Base-by-base conservation (phyloP, 2,329 filamentous ascomycete genomes). In the Fusarium miscanthi region DNA sequence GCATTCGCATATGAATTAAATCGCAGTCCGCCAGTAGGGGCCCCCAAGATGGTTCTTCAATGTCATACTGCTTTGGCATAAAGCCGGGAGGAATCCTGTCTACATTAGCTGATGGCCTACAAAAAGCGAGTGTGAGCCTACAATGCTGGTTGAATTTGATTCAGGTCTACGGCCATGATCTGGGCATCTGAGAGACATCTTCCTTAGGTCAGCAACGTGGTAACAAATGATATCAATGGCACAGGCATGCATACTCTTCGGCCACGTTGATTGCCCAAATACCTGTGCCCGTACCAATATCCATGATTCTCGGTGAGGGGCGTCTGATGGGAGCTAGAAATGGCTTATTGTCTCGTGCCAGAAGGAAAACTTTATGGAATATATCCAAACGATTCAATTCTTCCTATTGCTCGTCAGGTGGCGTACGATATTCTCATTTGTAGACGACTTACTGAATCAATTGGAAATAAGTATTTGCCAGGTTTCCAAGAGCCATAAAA, bases 251-350 rank as follows among this genome's bases (percentile, higher is more conserved):
- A 83, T 85, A 94, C 88, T 93, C 70, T 72, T 82, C 91, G 70
- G 93, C 92, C 83, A 97, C 92, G 74, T 95, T 92, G 76, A 97
- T 93, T 43, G 92, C 90, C 95, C 95, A 98, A 69, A 97, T 95
- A 42, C 94, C 94, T 2, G 94, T 97, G 25, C 95, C 95, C 71
- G 92, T 95, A 45, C 94, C 95, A 59, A 97, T 79, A 77, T 92
- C 90, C 45, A 92, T 79, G 52, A 92, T 85, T 56, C 84, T 82
- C 35, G 78, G 51, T 59, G 67, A 25, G 67, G 65, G 45, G 31
- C 68, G 58, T 51, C 59, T 30, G 76, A 70, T 37, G 43, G 70
- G 61, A 67, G 62, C 33, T 59, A 72, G 61, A 62, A 80, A 76
- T 5, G 78, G 71, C 37, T 74, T 75, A 5, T 85, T 80, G 41